phyloP scores from a whole-genome alignment of 257 asterid species.

The Anisodus tanguticus region DNA sequence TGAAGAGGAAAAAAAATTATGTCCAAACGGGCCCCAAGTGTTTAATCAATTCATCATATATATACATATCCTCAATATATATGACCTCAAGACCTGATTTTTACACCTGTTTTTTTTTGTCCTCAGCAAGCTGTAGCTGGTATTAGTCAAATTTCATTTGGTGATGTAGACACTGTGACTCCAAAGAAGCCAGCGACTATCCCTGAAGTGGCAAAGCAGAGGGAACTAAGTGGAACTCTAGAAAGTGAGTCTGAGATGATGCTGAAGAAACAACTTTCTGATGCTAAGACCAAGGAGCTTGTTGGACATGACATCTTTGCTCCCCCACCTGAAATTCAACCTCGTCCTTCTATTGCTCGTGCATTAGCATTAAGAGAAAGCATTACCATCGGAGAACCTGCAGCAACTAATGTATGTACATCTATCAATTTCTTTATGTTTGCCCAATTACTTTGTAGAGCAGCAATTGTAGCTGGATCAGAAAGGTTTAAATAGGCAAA shows the following conservation, averaged over 20 bases:
- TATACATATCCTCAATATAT: neutral
- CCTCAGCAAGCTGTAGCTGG: constrained; percentile 77
- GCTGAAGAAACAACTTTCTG: constrained; percentile 83
- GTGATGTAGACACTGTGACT: constrained; percentile 78
- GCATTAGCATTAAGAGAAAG: constrained; percentile 91
- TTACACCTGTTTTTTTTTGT: neutral
- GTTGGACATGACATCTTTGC: constrained; percentile 93
- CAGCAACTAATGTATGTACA: constrained; percentile 56
- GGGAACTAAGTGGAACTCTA: constrained; percentile 88
- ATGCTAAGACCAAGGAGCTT: constrained; percentile 88
- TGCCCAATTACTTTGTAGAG: neutral
- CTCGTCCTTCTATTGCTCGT: constrained; percentile 85
- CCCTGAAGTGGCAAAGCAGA: constrained; percentile 96
- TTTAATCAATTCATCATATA: neutral
- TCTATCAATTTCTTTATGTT: constrained; percentile 4
- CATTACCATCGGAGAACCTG: constrained; percentile 89
- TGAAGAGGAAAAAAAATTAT: too few relatives aligned
- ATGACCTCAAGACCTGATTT: neutral
- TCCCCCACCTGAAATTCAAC: constrained; percentile 96
- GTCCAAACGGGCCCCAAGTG: too few relatives aligned
- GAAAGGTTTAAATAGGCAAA: neutral
- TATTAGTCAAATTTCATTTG: constrained; percentile 89
- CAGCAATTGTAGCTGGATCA: neutral
- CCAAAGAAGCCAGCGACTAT: constrained; percentile 81
- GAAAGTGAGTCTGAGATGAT: constrained; percentile 79